Evolutionary conservation across 352 stramenopile genomes (phyloP).

Genomic region (Phytophthora gonapodyides): DNA sequence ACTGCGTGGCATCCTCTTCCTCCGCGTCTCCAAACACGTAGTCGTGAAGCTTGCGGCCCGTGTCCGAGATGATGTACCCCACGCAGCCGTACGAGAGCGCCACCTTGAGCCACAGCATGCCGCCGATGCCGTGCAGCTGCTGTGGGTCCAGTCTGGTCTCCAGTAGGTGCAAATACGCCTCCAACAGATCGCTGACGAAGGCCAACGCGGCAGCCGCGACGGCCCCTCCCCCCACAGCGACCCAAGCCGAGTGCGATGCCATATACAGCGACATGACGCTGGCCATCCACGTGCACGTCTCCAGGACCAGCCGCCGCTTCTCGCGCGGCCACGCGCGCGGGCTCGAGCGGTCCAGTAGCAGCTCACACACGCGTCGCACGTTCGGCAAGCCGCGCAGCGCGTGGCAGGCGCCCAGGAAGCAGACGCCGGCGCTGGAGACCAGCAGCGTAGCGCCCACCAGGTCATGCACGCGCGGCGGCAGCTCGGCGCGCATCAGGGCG

Average conservation of each 20-base stretch:
- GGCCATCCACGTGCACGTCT: conserved; percentile 76
- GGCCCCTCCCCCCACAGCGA: conserved; percentile 54
- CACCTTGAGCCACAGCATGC: conserved; percentile 73
- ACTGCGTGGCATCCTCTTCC: conserved; percentile 25
- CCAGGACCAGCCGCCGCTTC: conserved; percentile 61
- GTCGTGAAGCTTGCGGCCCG: conserved; percentile 43
- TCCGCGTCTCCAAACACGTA: conserved; percentile 44
- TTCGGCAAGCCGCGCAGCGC: conserved; percentile 31
- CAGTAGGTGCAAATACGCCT: conserved; percentile 58
- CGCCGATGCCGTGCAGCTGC: conserved; percentile 34
- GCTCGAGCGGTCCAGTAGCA: conserved; percentile 61
- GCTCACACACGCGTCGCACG: conserved; percentile 38
- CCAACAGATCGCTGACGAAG: conserved; percentile 57
- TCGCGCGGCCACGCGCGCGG: conserved; percentile 57
- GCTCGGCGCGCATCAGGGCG: conserved; percentile 29
- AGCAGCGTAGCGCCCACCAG: conserved; percentile 62
- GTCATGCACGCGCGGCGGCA: conserved; percentile 48
- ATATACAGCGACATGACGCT: conserved; percentile 75
- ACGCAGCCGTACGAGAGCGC: conserved; percentile 66
- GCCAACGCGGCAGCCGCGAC: conserved; percentile 47
- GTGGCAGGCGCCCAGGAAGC: conserved; percentile 60
- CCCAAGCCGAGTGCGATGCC: conserved; percentile 45
- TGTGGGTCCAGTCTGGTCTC: conserved; percentile 49
- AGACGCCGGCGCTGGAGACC: conserved; percentile 46
- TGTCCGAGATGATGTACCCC: conserved; percentile 68